Conservation (phyloP, 805 yeast species). For the Monosporozyma unispora region DNA sequence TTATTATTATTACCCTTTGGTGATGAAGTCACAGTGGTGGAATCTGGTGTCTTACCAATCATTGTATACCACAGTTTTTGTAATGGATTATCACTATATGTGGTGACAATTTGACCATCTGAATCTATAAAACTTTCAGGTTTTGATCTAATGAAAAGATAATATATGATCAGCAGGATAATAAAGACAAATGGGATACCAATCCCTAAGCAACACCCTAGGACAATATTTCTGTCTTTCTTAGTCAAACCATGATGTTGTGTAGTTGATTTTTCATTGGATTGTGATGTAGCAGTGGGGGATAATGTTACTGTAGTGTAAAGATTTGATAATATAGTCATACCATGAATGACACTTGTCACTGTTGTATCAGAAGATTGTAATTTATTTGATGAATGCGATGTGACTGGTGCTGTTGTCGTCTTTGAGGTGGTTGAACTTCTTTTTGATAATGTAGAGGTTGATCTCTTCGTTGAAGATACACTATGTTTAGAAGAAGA, state of each 20-base stretch:
- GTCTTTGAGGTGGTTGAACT: not conserved
- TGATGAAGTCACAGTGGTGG: not conserved
- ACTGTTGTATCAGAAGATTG: conserved; percentile 8
- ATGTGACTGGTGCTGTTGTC: not conserved
- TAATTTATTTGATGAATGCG: conserved; percentile 1
- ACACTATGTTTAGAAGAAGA: not conserved
- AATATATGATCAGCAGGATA: conserved; percentile 18
- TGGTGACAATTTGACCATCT: conserved; percentile 31
- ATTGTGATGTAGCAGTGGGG: conserved; percentile 19
- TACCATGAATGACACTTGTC: conserved; percentile 28
- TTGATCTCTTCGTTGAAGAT: conserved; percentile 1
- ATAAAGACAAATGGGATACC: conserved; percentile 48
- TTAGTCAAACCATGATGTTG: conserved; percentile 36
- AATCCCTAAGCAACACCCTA: conserved; percentile 65
- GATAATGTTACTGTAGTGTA: conserved; percentile 27
- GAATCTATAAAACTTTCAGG: conserved; percentile 30
- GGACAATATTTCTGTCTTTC: conserved; percentile 44
- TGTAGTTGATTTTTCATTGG: conserved; percentile 6
- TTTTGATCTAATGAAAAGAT: conserved; percentile 24
- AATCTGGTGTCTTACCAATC: conserved; percentile 18
- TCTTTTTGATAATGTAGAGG: not conserved
- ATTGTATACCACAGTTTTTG: conserved; percentile 24
- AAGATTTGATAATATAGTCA: conserved; percentile 27
- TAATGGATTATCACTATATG: conserved; percentile 26
- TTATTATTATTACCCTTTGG: not conserved